Percentiles rank a stretch among this genome's conserved stretches.
Evolutionary conservation across 1,139 yeast species (phyloP).

Genomic region (Debaryomyces nepalensis): DNA sequence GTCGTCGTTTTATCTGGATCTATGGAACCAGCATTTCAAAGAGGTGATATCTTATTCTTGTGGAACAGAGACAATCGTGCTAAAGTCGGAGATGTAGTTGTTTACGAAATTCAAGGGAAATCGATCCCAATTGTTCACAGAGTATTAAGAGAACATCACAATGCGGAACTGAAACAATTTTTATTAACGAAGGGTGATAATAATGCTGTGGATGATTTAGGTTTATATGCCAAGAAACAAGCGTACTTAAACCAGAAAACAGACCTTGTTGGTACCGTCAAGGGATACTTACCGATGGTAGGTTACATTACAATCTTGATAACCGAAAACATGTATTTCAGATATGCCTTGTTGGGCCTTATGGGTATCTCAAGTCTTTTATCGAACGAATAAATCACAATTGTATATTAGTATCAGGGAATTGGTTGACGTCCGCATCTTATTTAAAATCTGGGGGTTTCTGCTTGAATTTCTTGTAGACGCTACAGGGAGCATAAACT

Average conservation of each 20-base stretch:
- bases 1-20: constrained; percentile 98
- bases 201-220: constrained; percentile 88
- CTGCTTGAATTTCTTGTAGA: not conserved
- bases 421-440: too few relatives aligned
- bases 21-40: constrained; percentile 99
- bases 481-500: too few relatives aligned
- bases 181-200: constrained; percentile 96
- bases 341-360: constrained; percentile 69
- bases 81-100: constrained; percentile 93
- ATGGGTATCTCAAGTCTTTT: constrained; percentile 64
- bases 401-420: constrained; percentile 8
- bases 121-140: constrained; percentile 95
- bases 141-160: constrained; percentile 80
- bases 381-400: constrained; percentile 41
- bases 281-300: constrained; percentile 86
- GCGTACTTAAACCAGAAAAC: constrained; percentile 72
- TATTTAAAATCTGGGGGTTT: not conserved
- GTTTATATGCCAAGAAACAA: constrained; percentile 79
- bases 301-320: constrained; percentile 92
- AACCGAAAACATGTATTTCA: constrained; percentile 84
- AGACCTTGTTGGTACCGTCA: constrained; percentile 89
- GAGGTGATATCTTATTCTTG: constrained; percentile 91
- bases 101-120: constrained; percentile 83
- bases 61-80: constrained; percentile 80
- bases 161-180: constrained; percentile 58